phyloP scores from a whole-genome alignment of 2,329 filamentous ascomycete genomes.

The Huntiella bhutanensis region DNA sequence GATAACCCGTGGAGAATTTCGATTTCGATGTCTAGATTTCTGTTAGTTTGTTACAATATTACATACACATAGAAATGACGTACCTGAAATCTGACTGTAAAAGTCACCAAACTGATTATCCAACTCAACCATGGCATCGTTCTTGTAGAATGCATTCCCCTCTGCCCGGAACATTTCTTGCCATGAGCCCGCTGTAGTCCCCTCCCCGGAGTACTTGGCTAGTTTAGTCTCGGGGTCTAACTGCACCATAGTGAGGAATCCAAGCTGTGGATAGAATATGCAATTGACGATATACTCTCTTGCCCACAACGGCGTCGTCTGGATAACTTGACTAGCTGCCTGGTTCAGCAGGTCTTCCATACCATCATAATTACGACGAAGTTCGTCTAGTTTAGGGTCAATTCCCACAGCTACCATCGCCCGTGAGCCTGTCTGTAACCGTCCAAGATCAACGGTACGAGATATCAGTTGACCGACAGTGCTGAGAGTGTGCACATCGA shows the following conservation, averaged over 20 bases:
- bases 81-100: slow-evolving; percentile 66
- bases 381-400: slow-evolving; percentile 53
- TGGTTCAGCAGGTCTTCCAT: slow-evolving; percentile 54
- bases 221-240: slow-evolving; percentile 31
- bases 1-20: slow-evolving; percentile 68
- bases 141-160: slow-evolving; percentile 69
- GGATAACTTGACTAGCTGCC: slow-evolving; percentile 44
- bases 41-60: neutral
- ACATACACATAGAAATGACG: slow-evolving; percentile 13
- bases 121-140: slow-evolving; percentile 58
- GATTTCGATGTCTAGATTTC: slow-evolving; percentile 54
- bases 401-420: slow-evolving; percentile 56
- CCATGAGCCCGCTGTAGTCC: slow-evolving; percentile 43
- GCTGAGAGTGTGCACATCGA: neutral
- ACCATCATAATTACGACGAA: slow-evolving; percentile 61
- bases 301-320: slow-evolving; percentile 41
- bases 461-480: slow-evolving; percentile 6
- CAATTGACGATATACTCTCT: slow-evolving; percentile 45
- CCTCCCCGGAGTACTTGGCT: slow-evolving; percentile 43
- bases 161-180: slow-evolving; percentile 58
- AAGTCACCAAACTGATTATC: slow-evolving; percentile 71
- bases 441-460: slow-evolving; percentile 7
- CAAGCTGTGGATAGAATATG: slow-evolving; percentile 78
- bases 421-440: slow-evolving; percentile 47
- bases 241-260: slow-evolving; percentile 64